phyloP scores from a whole-genome alignment of 176 grass and related monocot species.

The Melocanna baccifera region DNA sequence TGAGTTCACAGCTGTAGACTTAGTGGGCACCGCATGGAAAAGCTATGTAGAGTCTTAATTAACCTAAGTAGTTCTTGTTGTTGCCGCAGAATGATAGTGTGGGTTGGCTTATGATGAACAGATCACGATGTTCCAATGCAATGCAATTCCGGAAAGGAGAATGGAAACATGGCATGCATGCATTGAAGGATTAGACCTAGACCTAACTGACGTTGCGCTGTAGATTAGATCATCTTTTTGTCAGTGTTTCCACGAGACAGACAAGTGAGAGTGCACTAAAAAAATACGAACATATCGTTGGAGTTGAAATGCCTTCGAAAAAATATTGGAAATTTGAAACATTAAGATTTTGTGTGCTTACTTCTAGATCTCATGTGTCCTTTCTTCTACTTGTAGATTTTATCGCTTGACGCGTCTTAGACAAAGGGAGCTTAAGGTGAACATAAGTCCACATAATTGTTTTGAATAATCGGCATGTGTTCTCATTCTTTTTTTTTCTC shows the following conservation, averaged over 20 bases:
- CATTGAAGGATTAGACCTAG: background rate
- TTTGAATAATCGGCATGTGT: conserved; percentile 14
- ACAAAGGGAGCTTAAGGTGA: background rate
- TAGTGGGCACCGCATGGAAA: background rate
- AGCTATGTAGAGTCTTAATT: background rate
- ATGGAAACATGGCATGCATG: background rate
- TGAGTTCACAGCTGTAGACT: background rate
- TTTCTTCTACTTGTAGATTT: conserved; percentile 3
- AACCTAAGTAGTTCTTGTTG: background rate
- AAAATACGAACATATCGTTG: background rate
- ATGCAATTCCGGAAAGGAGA: background rate
- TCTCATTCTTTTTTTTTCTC: background rate
- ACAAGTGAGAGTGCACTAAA: conserved; percentile 21
- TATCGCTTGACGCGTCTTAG: background rate
- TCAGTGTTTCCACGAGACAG: conserved; percentile 12
- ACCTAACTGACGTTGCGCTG: conserved; percentile 12
- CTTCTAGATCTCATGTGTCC: conserved; percentile 5
- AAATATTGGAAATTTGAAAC: background rate
- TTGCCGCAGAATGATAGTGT: background rate
- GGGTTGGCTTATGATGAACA: background rate
- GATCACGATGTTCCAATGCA: background rate
- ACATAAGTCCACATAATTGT: conserved; percentile 26
- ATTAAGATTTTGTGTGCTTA: conserved; percentile 2
- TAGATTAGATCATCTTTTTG: background rate
- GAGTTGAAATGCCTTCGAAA: conserved; percentile 22